Evolutionary conservation across 331 rosid species (phyloP).

Genomic region (Malus hybrid): DNA sequence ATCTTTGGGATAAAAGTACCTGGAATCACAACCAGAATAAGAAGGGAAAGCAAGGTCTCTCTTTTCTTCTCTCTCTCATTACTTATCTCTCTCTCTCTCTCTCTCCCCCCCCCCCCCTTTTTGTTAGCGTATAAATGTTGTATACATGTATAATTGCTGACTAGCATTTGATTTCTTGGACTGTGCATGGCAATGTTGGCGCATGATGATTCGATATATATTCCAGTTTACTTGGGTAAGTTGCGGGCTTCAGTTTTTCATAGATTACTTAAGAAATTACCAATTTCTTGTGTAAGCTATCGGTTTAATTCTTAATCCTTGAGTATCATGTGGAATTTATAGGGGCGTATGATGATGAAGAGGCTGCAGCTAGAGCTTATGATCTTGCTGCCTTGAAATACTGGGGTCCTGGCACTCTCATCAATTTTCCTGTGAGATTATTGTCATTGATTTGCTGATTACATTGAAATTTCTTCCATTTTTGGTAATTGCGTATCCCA

Average conservation of each 20-base stretch:
- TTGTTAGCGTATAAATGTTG: neutral
- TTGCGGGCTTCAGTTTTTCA: neutral
- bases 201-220: conserved; percentile 19
- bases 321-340: conserved; percentile 15
- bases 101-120: neutral
- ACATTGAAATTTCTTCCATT: neutral
- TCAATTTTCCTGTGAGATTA: conserved; percentile 83
- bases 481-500: neutral
- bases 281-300: neutral
- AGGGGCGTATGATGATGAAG: conserved; percentile 99
- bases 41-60: conserved; percentile 96
- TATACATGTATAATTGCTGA: conserved; percentile 22
- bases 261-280: neutral
- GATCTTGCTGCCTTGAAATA: conserved; percentile 98
- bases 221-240: conserved; percentile 91
- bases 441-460: too few relatives aligned
- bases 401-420: conserved; percentile 99
- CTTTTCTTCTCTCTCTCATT: neutral
- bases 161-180: conserved; percentile 2
- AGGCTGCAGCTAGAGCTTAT: conserved; percentile 99
- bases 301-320: neutral
- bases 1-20: conserved; percentile 98
- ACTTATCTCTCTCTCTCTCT: conserved; percentile 10
- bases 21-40: conserved; percentile 99
- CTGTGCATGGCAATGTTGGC: conserved; percentile 39